Evolutionary conservation across 2,329 filamentous ascomycete genomes (phyloP), one percentile per base, ranked within the genome.

Genomic region (Fusarium decemcellulare): DNA sequence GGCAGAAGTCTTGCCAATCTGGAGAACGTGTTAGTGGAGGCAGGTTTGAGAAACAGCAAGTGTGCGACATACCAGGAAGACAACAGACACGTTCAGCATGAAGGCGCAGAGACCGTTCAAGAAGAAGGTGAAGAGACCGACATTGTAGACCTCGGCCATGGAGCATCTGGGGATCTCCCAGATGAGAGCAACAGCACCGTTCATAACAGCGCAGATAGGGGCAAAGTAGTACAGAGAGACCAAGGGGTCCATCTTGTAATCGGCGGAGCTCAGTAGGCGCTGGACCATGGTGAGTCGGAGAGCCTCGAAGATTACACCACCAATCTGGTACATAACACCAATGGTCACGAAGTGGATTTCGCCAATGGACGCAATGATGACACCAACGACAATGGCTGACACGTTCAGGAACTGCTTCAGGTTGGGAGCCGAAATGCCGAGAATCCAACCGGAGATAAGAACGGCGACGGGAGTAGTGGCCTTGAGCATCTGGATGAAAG

Each of bases 401-500:
- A 99, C 95, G 79, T 99, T 99, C 78, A 93, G 88, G 75, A 99
- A 91, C 51, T 94, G 92, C 85, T 91, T 95, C 73, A 96, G 80
- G 84, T 94, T 97, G 57, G 94, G 93, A 67, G 93, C 90, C 14
- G 93, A 90, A 54, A 97, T 90, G 62, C 94, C 93, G 76, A 98
- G 90, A 56, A 87, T 85, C 95, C 96, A 98, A 72, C 94, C 93
- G 42, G 93, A 92, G 72, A 98, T 83, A 40, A 99, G 90, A 55
- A 98, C 95, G 57, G 94, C 95, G 63, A 98, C 95, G 15, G 96
- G 96, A 34, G 93, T 98, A 44, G 94, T 98, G 72, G 96, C 96
- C 92, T 98, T 98, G 81, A 98, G 91, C 95, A 98, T 98, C 87
- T 98, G 95, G 77, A 98, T 98, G 82, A 98, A 98, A 65, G 95